phyloP scores from a whole-genome alignment of 164 flowering plant species.

The Hamamelis virginiana region DNA sequence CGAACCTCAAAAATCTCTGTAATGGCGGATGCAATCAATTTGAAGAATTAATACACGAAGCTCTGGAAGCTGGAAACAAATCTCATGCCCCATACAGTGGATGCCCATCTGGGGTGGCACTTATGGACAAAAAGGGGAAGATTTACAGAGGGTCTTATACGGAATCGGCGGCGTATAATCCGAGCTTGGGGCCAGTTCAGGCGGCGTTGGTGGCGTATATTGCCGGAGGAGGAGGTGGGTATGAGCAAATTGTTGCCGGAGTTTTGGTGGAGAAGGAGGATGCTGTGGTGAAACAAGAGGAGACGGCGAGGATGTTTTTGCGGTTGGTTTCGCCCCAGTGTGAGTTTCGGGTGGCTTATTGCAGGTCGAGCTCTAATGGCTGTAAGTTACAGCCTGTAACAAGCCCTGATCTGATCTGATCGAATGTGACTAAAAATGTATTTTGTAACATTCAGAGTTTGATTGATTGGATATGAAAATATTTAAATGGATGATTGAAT shows the following conservation, averaged over 20 bases:
- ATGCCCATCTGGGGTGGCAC: slow-evolving; percentile 86
- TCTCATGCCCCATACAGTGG: slow-evolving; percentile 85
- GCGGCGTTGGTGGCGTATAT: slow-evolving; percentile 83
- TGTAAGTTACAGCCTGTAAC: too few relatives aligned
- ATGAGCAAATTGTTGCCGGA: slow-evolving; percentile 57
- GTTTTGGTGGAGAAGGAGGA: slow-evolving; percentile 82
- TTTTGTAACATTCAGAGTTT: not conserved
- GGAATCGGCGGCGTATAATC: slow-evolving; percentile 95
- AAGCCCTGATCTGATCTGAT: slow-evolving; percentile 4
- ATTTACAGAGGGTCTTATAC: slow-evolving; percentile 66
- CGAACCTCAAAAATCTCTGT: not conserved
- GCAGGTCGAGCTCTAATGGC: slow-evolving; percentile 17
- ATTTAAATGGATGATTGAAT: too few relatives aligned
- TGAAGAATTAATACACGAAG: slow-evolving; percentile 29
- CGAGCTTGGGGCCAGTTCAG: slow-evolving; percentile 85
- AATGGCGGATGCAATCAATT: not conserved
- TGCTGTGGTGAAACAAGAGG: slow-evolving; percentile 61
- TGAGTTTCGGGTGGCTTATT: slow-evolving; percentile 55
- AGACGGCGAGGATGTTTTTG: slow-evolving; percentile 60
- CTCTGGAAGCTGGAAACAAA: slow-evolving; percentile 72
- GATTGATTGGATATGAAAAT: not conserved
- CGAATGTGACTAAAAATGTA: not conserved
- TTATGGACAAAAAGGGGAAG: slow-evolving; percentile 58
- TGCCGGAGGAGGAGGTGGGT: slow-evolving; percentile 55
- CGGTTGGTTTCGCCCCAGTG: slow-evolving; percentile 58